phyloP scores from a whole-genome alignment of 768 basidiomycete genomes.

The Rhizopogon rudus region DNA sequence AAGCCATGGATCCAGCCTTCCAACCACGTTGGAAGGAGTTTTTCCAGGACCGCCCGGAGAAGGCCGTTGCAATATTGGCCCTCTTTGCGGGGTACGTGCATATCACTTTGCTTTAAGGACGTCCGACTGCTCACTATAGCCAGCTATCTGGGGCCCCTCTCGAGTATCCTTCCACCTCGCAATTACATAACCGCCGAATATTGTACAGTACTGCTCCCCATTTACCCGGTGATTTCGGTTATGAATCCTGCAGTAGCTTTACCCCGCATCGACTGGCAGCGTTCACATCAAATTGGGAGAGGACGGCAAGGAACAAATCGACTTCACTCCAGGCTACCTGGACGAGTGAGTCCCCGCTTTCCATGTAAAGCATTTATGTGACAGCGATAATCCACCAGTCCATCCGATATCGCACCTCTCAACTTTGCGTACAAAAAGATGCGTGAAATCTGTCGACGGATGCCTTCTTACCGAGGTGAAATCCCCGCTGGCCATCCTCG shows the following conservation, averaged over 20 bases:
- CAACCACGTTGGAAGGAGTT: constrained; percentile 14
- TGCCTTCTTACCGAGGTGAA: constrained; percentile 38
- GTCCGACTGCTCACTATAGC: background rate
- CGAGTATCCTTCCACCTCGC: background rate
- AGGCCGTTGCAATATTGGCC: constrained; percentile 7
- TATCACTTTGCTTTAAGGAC: background rate
- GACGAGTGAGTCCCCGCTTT: constrained; percentile 30
- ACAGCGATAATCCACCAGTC: constrained; percentile 6
- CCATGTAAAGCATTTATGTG: background rate
- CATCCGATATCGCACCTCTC: constrained; percentile 21
- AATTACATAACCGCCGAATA: constrained; percentile 18
- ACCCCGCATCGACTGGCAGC: constrained; percentile 43
- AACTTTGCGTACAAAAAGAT: constrained; percentile 23
- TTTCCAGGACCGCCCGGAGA: constrained; percentile 15
- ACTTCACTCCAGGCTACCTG: constrained; percentile 46
- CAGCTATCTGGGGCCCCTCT: background rate
- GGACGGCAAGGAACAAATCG: constrained; percentile 33
- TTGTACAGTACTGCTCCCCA: constrained; percentile 21
- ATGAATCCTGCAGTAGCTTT: constrained; percentile 15
- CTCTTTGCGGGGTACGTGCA: background rate
- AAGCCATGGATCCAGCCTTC: constrained; percentile 16
- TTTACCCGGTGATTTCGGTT: background rate
- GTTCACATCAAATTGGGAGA: constrained; percentile 41
- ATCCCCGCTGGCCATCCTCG: constrained; percentile 11
- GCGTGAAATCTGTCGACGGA: constrained; percentile 30